Evolutionary conservation across 169 alveolate species (phyloP), one percentile per base, ranked within the genome.

Genomic region (Babesia gibsoni): DNA sequence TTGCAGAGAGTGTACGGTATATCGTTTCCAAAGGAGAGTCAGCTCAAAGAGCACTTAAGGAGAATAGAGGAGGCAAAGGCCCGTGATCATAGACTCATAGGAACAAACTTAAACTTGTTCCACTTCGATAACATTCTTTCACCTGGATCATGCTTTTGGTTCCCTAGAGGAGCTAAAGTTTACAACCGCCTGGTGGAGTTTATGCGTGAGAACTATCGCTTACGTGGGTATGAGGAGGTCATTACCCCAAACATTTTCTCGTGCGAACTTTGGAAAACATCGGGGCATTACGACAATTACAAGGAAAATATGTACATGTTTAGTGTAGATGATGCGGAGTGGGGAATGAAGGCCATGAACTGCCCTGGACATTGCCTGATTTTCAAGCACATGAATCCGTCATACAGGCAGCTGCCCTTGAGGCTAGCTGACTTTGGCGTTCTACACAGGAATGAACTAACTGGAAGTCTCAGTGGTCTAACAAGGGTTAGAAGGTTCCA

Each of bases 301-400:
- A 94, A 66, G 66, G 93, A 90, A 45, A 83, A 84, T 75, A 91
- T 93, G 96, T 96, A 92, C 67, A 64, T 93, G 66, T 90, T 96
- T 85, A 95, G 92, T 43, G 96, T 94, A 32, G 99, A 96, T 69
- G 93, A 92, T 59, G 91, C 94, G 78, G 99, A 96, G 84, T 95
- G 96, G 94, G 99, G 99, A 42, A 91, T 98, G 87, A 98, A 97
- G 90, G 99, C 99, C 36, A 98, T 98, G 99, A 98, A 98, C 88
- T 98, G 99, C 81, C 99, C 99, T 1, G 99, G 99, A 4, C 99
- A 98, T 83, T 96, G 98, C 82, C 74, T 88, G 67, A 84, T 97
- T 95, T 96, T 94, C 81, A 95, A 93, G 68, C 96, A 91, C 67
- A 67, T 92, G 29, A 84, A 85, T 30, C 92, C 96, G 32, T 92